phyloP scores from a whole-genome alignment of 345 rosid genomes.

The Anacardium occidentale region DNA sequence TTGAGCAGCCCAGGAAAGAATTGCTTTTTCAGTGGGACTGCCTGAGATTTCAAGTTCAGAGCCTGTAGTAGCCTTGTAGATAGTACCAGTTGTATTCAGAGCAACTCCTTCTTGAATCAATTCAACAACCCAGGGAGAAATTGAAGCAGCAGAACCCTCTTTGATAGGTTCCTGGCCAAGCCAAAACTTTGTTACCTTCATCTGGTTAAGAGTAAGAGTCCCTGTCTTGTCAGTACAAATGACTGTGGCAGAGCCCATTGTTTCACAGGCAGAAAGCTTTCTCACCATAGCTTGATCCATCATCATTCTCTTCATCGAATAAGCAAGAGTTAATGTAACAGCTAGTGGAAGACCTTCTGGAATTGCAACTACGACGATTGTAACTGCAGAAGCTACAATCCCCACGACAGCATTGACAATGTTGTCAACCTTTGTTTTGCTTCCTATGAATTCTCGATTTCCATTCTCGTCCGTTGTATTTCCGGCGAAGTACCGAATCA shows the following conservation, averaged over 20 bases:
- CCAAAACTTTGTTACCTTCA: constrained; percentile 68
- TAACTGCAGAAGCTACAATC: constrained; percentile 69
- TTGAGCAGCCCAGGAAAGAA: constrained; percentile 66
- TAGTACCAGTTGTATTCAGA: constrained; percentile 63
- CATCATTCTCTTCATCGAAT: constrained; percentile 86
- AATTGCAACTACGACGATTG: constrained; percentile 82
- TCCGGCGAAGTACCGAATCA: constrained; percentile 73
- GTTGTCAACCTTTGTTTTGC: constrained; percentile 47
- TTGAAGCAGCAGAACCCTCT: constrained; percentile 14
- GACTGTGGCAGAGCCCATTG: constrained; percentile 81
- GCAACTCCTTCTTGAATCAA: constrained; percentile 57
- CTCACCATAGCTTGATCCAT: constrained; percentile 80
- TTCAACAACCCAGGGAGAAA: constrained; percentile 37
- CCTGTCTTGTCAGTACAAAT: constrained; percentile 84
- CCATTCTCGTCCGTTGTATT: constrained; percentile 55
- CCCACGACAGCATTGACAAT: constrained; percentile 52
- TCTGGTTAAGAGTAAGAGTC: constrained; percentile 66
- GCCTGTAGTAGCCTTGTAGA: constrained; percentile 31
- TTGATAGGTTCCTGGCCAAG: constrained; percentile 42
- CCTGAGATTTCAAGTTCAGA: constrained; percentile 52
- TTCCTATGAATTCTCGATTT: constrained; percentile 38
- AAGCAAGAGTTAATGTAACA: constrained; percentile 74
- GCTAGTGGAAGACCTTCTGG: constrained; percentile 85
- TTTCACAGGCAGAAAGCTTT: constrained; percentile 76
- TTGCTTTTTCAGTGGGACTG: constrained; percentile 71